Base-by-base conservation (phyloP, 2,329 filamentous ascomycete species). In the Exophiala xenobiotica region DNA sequence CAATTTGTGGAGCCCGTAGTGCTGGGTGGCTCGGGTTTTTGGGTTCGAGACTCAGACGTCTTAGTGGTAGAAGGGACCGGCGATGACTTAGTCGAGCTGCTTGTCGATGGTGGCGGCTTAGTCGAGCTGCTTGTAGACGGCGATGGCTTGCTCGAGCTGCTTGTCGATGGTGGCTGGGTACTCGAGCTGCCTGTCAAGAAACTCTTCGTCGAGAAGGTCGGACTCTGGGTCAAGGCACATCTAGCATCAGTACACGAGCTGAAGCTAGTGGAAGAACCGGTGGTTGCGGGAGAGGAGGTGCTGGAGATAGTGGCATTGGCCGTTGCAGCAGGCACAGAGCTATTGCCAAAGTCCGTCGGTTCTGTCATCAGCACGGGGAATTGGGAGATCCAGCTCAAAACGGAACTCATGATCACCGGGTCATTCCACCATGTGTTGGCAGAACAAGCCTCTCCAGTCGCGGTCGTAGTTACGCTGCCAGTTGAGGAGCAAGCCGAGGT, bases 401-500 rank as follows among this genome's bases (percentile, higher is more conserved):
- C 39, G 20, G 45, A 22, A 24, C 42, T 22, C 16, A 27, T 41
- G 4, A 51, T 40, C 4, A 23, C 16, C 3, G 49, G 35, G 26
- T 51, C 43, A 26, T 46, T 37, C 35, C 43, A 51, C 49, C 49
- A 51, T 14, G 20, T 20, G 37, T 4, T 46, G 22, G 23, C 12
- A 6, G 49, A 46, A 20, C 49, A 51, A 14, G 49, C 49, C 19
- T 19, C 9, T 4, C 38, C 22, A 22, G 27, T 41, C 6, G 16
- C 22, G 1, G 35, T 46, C 20, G 43, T 41, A 20, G 27, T 26
- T 3, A 38, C 40, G 14, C 26, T 35, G n/a, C 19, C 38, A 3
- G 35, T 42, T 11, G 39, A 27, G 24, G 43, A 42, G 22, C 49
- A 51, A n/a, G 26, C 18, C 20, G 42, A 42, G 19, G 37, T 31